A percentile compares a stretch with the other conserved stretches of the same genome.
These are phyloP conservation scores for Euphorbia pulcherrima DNA, from an alignment of 345 rosid genomes.

Conservation along the genomic window DNA sequence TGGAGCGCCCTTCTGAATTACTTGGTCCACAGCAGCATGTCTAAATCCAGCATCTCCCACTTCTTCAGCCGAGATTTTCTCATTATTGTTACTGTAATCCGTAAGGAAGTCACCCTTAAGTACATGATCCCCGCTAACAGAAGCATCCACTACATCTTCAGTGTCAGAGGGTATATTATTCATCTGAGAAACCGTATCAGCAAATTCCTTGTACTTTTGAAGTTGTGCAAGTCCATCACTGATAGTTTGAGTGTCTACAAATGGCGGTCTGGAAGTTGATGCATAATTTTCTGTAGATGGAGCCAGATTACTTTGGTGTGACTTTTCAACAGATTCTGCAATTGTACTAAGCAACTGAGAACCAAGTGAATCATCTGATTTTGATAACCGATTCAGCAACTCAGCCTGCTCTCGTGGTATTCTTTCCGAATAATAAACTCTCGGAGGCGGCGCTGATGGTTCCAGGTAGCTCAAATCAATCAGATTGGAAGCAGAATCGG, in stretches of 20 bases:
- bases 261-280: constrained; percentile 37
- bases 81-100: constrained; percentile 16
- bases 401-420: constrained; percentile 33
- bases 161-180: constrained; percentile 34
- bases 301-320: constrained; percentile 14
- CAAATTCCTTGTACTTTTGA: constrained; percentile 24
- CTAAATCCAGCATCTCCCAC: constrained; percentile 29
- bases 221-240: constrained; percentile 40
- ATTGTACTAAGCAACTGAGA: constrained; percentile 28
- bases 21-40: constrained; percentile 29
- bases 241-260: constrained; percentile 41
- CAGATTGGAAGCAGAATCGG: constrained; percentile 41
- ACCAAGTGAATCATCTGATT: constrained; percentile 30
- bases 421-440: constrained; percentile 27
- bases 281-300: constrained; percentile 6
- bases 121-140: constrained; percentile 27
- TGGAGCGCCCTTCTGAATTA: constrained; percentile 29
- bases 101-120: constrained; percentile 18
- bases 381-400: constrained; percentile 26
- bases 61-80: constrained; percentile 20
- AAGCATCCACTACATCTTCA: constrained; percentile 37
- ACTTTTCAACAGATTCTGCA: constrained; percentile 20
- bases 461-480: constrained; percentile 25
- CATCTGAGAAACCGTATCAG: constrained; percentile 31
- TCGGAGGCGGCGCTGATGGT: constrained; percentile 26